These are phyloP conservation scores for Triticum monococcum DNA, from an alignment of 176 grass and related monocot species.

Conservation along the genomic window DNA sequence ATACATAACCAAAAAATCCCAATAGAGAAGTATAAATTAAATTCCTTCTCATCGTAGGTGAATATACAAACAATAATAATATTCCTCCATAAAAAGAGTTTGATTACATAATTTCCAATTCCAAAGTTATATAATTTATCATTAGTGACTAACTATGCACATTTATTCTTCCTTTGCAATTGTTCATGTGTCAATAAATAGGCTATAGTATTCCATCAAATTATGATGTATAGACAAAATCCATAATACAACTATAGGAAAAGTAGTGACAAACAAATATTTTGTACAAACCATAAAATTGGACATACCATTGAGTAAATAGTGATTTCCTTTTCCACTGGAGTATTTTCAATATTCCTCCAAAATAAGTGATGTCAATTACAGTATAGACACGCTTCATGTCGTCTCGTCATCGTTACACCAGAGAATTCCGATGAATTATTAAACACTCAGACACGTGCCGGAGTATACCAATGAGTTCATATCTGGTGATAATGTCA, in stretches of 20 bases:
- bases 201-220: no score
- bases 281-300: no score
- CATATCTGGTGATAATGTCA: no score
- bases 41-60: no score
- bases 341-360: neutral
- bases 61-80: no score
- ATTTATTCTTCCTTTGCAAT: conserved; percentile 6
- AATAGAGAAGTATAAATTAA: no score
- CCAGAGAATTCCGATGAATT: neutral
- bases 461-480: neutral
- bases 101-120: neutral
- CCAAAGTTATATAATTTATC: neutral
- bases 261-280: no score
- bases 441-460: neutral
- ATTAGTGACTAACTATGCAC: neutral
- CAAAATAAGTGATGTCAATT: neutral
- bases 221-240: no score
- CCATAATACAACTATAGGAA: no score
- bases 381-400: neutral
- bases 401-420: neutral
- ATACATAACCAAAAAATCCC: no score
- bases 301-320: no score
- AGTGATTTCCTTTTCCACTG: no score
- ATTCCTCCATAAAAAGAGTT: neutral
- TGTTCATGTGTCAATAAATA: neutral